Conservation (phyloP, 169 alveolate genomes). For the Cryptosporidium sp. region DNA sequence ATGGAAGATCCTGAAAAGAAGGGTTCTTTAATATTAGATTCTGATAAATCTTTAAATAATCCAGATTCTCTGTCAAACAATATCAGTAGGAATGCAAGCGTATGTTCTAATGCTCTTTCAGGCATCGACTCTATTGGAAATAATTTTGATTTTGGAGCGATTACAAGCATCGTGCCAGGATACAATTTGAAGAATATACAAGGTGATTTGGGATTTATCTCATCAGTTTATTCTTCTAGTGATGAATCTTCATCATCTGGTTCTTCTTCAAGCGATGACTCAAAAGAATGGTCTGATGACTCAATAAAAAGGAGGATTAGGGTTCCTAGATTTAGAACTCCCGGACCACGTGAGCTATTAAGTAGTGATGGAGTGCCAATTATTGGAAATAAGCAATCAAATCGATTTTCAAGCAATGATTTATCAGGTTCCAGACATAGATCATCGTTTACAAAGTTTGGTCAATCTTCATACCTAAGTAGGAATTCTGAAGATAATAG, state of each 20-base stretch:
- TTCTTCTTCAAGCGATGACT: conserved; percentile 26
- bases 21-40: background rate
- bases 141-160: conserved; percentile 6
- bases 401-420: conserved; percentile 15
- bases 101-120: conserved; percentile 16
- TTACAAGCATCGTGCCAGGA: background rate
- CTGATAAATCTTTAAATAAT: background rate
- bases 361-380: conserved; percentile 66
- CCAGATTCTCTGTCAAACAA: background rate
- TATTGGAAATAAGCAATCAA: conserved; percentile 23
- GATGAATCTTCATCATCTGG: conserved; percentile 29
- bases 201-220: background rate
- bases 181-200: conserved; percentile 18
- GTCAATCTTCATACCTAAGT: background rate
- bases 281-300: conserved; percentile 50
- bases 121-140: conserved; percentile 30
- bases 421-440: conserved; percentile 4
- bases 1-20: conserved; percentile 24
- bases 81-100: conserved; percentile 9
- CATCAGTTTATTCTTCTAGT: conserved; percentile 40
- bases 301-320: conserved; percentile 26
- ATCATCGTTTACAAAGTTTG: background rate
- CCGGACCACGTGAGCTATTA: conserved; percentile 67
- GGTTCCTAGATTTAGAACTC: conserved; percentile 73
- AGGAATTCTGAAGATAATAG: conserved; percentile 15